phyloP scores from a whole-genome alignment of 345 rosid genomes.

The Populus pruinosa region DNA sequence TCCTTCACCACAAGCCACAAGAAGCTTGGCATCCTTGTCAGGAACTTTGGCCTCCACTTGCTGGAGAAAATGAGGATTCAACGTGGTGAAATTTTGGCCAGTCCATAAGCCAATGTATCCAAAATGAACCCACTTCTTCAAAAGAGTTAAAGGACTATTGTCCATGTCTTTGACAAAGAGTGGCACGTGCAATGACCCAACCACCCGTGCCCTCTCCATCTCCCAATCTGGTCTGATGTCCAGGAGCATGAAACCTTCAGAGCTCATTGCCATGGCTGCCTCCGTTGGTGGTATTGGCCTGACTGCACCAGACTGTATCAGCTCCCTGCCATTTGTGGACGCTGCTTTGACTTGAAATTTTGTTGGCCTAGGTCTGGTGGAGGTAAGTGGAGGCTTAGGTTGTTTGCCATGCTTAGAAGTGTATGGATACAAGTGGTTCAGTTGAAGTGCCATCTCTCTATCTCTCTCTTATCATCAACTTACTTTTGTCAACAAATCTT shows the following conservation, averaged over 20 bases:
- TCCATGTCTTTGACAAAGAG: conserved; percentile 69
- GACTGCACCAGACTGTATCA: conserved; percentile 61
- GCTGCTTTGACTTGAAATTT: conserved; percentile 22
- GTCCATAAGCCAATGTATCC: conserved; percentile 94
- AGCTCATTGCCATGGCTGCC: conserved; percentile 45
- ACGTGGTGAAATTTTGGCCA: conserved; percentile 73
- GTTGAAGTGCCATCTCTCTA: conserved; percentile 30
- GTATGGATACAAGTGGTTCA: conserved; percentile 23
- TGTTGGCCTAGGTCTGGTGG: conserved; percentile 13
- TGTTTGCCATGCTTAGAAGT: conserved; percentile 17
- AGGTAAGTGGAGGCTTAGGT: conserved; percentile 3
- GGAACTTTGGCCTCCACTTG: conserved; percentile 55
- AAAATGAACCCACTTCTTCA: conserved; percentile 92
- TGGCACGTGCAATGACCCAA: conserved; percentile 74
- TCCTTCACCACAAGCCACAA: conserved; percentile 93
- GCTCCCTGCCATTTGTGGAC: conserved; percentile 33
- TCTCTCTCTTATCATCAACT: conserved; percentile 2
- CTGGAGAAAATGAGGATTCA: conserved; percentile 54
- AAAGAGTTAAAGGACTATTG: conserved; percentile 57
- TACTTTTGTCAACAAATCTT: background rate
- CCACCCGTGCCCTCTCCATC: conserved; percentile 69
- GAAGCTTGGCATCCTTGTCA: conserved; percentile 58
- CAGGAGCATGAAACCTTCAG: conserved; percentile 53
- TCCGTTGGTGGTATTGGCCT: conserved; percentile 56
- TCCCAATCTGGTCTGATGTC: conserved; percentile 90